Evolutionary conservation across 441 rosid species (phyloP), one percentile per base, ranked within the genome.

Genomic region (Euphorbia celastroides): DNA sequence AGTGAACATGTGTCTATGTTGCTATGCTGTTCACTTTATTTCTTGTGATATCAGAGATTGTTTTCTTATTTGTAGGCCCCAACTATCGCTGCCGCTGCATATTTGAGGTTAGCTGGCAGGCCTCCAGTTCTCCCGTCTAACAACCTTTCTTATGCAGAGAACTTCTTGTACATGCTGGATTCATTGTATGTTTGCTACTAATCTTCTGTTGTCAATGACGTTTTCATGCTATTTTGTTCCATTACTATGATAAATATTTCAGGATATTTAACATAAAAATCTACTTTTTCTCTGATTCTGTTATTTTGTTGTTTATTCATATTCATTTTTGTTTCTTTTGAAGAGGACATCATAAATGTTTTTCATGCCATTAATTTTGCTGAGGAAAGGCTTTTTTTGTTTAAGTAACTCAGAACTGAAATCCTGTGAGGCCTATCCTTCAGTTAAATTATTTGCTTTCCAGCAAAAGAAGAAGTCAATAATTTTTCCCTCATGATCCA

Each of bases 51-150:
- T 66, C 4, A 51, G 50, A 50, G 60, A 36, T 66, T 42, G 12
- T n/a, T 60, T 11, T 62, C 44, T 62, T 42, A 46, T 68, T 72
- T 84, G 44, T 81, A 94, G 98, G 98, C 85, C 28, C 99, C 99
- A 64, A 94, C 98, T 44, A 84, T 94, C 62, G 99, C 98, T 8
- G 98, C 98, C 5, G 96, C 99, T 64, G 98, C 97, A 76, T 92
- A 92, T 82, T 74, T 89, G 75, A 86, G 98, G 78, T 60, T 86
- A 85, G 97, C 97, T 1, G 99, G 99, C 77, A 81, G 96, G 80
- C 97, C 94, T 75, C 88, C 98, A 0, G 93, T 93, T 80, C 88
- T 87, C 46, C 97, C 98, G 64, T 93, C 93, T 1, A 83, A 74
- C 79, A 88, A 74, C 75, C 90, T 94, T 71, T 92, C 98, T 65